Evolutionary conservation across 805 yeast species (phyloP).

Genomic region (Sugiyamaella boreocaroliniensis): DNA sequence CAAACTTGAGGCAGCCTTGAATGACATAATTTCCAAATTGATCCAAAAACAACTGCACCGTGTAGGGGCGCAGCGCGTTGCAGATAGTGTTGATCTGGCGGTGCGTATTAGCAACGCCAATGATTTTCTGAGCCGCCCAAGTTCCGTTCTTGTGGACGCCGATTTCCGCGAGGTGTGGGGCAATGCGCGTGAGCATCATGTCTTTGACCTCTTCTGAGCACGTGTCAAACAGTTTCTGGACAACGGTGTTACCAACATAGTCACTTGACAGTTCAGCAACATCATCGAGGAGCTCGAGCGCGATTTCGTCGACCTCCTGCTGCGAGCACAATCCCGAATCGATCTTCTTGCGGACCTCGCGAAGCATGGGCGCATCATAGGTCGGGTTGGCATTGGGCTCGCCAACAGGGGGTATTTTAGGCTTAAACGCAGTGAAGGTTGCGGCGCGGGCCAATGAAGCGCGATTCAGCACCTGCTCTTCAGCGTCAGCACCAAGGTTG

Average conservation of each 20-base stretch:
- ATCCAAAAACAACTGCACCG: slow-evolving; percentile 81
- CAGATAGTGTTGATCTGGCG: slow-evolving; percentile 62
- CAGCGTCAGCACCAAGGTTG: slow-evolving; percentile 31
- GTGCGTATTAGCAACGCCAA: slow-evolving; percentile 60
- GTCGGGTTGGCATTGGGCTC: slow-evolving; percentile 61
- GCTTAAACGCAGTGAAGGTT: slow-evolving; percentile 18
- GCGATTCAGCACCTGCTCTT: slow-evolving; percentile 24
- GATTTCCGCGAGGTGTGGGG: slow-evolving; percentile 79
- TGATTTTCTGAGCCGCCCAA: slow-evolving; percentile 97
- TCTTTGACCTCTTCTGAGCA: slow-evolving; percentile 67
- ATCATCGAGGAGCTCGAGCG: slow-evolving; percentile 78
- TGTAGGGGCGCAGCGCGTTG: slow-evolving; percentile 65
- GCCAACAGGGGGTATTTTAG: slow-evolving; percentile 53
- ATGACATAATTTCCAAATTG: slow-evolving; percentile 96
- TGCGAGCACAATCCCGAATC: slow-evolving; percentile 49
- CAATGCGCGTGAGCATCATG: slow-evolving; percentile 69
- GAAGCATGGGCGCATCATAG: slow-evolving; percentile 79
- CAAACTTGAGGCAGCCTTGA: slow-evolving; percentile 89
- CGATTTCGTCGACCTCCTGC: slow-evolving; percentile 70
- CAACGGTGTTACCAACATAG: slow-evolving; percentile 91
- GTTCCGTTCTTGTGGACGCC: slow-evolving; percentile 97
- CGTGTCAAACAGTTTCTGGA: slow-evolving; percentile 77
- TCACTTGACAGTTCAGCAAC: slow-evolving; percentile 87
- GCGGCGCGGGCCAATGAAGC: slow-evolving; percentile 29
- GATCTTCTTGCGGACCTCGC: slow-evolving; percentile 75